Evolutionary conservation across 2,329 filamentous ascomycete species (phyloP), one percentile per base, ranked within the genome.

Genomic region (Ophiostoma sp.): DNA sequence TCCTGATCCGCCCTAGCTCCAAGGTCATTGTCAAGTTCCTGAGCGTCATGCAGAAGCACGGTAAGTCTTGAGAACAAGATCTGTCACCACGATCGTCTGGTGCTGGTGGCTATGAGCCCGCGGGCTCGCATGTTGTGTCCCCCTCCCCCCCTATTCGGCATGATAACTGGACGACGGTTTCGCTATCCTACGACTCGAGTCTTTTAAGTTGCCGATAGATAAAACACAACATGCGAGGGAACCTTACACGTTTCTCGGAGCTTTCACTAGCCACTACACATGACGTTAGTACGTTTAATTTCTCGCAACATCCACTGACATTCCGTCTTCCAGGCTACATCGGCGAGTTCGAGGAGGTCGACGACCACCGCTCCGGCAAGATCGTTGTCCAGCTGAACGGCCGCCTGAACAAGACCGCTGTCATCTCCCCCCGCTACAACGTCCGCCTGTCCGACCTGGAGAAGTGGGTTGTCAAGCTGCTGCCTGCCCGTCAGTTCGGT

Each of bases 131-230:
- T 52, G 44, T 52, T 65, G 44, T 65, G 44, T 52, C 44, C 66
- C 45, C n/a, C 44, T 49, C 58, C 49, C 41, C 45, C 41, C 45
- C 67, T 76, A 77, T 89, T 95, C 95, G 94, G 93, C 90, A 90
- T 97, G 92, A 98, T 98, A 98, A 98, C 95, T 99, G 97, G 94
- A 92, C 90, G 89, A 92, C 87, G 88, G 89, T 94, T 89, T 89
- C 87, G 87, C 86, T 80, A 74, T 74, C 80, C 84, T 81, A 97
- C 93, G 91, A 90, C 89, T 86, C 89, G 88, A 92, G 94, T 92
- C 93, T 92, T 99, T 98, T 99, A 98, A 98, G 88, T 96, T 88
- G 88, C 92, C 94, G 95, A 96, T 91, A 99, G 83, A 99, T 95
- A 81, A 83, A 91, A 79, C 76, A 78, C 81, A 80, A 66, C 42